A percentile compares a stretch with the other conserved stretches of the same genome.
Conservation (phyloP, 257 asterid genomes). For the Scutellaria galericulata region DNA sequence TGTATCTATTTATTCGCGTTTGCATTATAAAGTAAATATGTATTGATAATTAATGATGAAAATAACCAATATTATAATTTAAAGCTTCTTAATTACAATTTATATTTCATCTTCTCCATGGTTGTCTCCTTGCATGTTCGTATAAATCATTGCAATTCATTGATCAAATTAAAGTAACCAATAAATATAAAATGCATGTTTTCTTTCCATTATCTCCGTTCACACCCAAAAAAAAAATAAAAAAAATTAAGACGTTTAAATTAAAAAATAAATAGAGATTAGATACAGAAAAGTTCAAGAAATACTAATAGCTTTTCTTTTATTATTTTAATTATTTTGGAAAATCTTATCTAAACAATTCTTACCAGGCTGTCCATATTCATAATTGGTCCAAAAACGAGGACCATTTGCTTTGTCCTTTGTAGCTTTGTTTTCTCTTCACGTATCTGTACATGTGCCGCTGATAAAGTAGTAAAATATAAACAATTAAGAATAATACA, state of each 20-base stretch:
- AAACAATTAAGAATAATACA: neutral
- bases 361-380: conserved; percentile 9
- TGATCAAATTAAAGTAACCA: neutral
- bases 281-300: conserved; percentile 10
- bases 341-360: conserved; percentile 3
- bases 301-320: conserved; percentile 13
- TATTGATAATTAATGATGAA: no score
- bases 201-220: neutral
- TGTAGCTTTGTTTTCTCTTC: neutral
- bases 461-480: neutral
- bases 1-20: no score
- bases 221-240: neutral
- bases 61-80: no score
- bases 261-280: neutral
- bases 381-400: conserved; percentile 12
- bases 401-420: conserved; percentile 16
- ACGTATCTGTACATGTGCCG: conserved; percentile 22
- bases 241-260: conserved; percentile 6
- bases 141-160: neutral
- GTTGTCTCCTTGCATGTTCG: neutral
- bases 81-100: no score
- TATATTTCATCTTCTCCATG: neutral
- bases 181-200: neutral
- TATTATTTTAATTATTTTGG: neutral
- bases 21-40: no score